Conservation (phyloP, 2,329 filamentous ascomycete genomes). For the Fusarium sp. region DNA sequence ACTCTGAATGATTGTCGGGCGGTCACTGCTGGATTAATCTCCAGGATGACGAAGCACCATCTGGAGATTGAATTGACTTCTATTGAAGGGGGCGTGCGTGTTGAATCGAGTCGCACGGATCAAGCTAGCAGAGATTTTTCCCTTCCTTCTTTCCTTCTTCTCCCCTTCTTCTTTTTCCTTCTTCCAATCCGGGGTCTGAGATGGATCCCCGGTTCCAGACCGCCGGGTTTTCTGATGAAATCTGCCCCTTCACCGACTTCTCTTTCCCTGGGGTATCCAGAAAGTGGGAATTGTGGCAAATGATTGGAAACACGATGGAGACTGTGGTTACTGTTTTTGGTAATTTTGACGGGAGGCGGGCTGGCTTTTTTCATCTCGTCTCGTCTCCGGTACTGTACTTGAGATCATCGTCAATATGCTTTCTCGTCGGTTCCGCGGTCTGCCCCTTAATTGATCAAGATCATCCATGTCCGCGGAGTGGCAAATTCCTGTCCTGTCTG, state of each 20-base stretch:
- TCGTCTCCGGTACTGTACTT: neutral
- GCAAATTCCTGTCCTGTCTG: constrained; percentile 16
- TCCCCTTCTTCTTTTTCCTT: constrained; percentile 29
- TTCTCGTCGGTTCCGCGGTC: constrained; percentile 8
- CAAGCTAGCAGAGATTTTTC: constrained; percentile 27
- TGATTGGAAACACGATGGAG: constrained; percentile 16
- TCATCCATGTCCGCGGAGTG: constrained; percentile 7
- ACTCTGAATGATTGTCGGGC: constrained; percentile 9
- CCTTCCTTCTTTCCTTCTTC: constrained; percentile 26
- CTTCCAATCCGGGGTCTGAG: constrained; percentile 34
- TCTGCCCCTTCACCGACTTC: constrained; percentile 40
- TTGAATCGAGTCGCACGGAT: neutral
- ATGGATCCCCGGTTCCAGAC: constrained; percentile 36
- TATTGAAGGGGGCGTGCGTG: constrained; percentile 12
- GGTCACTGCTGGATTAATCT: neutral
- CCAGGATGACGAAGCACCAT: constrained; percentile 24
- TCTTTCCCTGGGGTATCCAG: neutral
- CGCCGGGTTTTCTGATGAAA: constrained; percentile 31
- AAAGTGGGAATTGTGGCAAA: constrained; percentile 39
- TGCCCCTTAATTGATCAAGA: constrained; percentile 17
- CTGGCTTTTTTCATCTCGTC: constrained; percentile 13
- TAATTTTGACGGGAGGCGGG: constrained; percentile 19
- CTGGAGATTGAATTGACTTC: constrained; percentile 1
- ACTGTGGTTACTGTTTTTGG: constrained; percentile 8
- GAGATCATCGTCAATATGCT: constrained; percentile 21